phyloP scores from a whole-genome alignment of 352 stramenopile genomes.

The Phytophthora podocarpi region DNA sequence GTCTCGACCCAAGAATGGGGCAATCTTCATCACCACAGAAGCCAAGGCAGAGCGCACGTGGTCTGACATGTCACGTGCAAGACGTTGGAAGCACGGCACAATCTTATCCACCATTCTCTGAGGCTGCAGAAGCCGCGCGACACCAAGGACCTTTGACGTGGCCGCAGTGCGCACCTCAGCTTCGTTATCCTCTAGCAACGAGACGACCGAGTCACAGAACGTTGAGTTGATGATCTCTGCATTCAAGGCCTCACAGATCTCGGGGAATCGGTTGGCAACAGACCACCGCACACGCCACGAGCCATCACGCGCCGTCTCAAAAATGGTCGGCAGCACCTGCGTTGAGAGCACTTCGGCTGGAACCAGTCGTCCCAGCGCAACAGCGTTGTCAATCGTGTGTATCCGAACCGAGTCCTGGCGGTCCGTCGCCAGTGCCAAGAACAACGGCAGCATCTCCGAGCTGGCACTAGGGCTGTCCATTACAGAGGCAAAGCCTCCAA shows the following conservation, averaged over 20 bases:
- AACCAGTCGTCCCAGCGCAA: conserved; percentile 92
- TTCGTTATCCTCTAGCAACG: conserved; percentile 96
- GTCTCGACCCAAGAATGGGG: conserved; percentile 92
- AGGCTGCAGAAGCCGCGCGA: conserved; percentile 59
- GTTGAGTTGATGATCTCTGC: conserved; percentile 69
- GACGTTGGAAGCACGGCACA: conserved; percentile 88
- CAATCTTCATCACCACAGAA: conserved; percentile 95
- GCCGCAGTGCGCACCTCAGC: conserved; percentile 96
- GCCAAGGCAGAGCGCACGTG: conserved; percentile 96
- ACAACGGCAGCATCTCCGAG: conserved; percentile 86
- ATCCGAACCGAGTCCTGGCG: conserved; percentile 97
- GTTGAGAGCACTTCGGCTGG: conserved; percentile 68
- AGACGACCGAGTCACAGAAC: conserved; percentile 90
- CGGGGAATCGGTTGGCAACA: conserved; percentile 95
- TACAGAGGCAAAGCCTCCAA: conserved; percentile 88
- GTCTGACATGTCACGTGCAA: conserved; percentile 97
- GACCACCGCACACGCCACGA: conserved; percentile 99
- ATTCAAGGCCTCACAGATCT: conserved; percentile 91
- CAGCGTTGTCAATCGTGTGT: conserved; percentile 97
- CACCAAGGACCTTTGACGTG: conserved; percentile 88
- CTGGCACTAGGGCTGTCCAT: conserved; percentile 68
- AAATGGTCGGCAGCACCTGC: conserved; percentile 90
- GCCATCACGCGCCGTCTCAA: conserved; percentile 93
- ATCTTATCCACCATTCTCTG: conserved; percentile 76
- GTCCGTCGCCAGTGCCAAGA: conserved; percentile 84